Evolutionary conservation across 2,329 filamentous ascomycete species (phyloP), one percentile per base, ranked within the genome.

Genomic region (Fusarium miscanthi): DNA sequence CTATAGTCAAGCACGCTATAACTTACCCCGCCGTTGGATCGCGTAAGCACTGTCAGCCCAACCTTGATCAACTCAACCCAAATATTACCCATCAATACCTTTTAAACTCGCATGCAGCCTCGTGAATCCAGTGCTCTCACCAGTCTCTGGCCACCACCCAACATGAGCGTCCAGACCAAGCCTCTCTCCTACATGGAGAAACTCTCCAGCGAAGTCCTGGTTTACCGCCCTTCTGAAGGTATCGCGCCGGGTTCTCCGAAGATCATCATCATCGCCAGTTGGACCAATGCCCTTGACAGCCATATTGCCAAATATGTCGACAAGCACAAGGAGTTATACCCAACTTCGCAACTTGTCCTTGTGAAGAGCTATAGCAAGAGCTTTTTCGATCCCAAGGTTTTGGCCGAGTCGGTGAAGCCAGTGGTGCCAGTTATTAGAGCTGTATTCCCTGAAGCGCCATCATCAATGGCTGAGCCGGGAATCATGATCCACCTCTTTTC

Each of bases 251-350:
- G 6, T 3, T 14, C 60, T 11, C 70, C 70, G 23, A 70, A 63
- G 48, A 38, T 72, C 9, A 53, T 72, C 23, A 62, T 72, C 6
- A 30, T 72, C 6, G 65, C 65, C 2, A 63, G 23, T 19, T 72
- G 65, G 69, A 70, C 70, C 31, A 70, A 72, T 30, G 56, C 65
- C 1, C 30, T 61, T 30, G 56, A 70, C 8, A 21, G 14, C 5
- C 61, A 73, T 9, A 66, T 72, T n/a, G 65, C 70, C 40, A 73
- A 72, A 35, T 72, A 70, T 30, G 53, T 70, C 48, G 51, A 66
- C 8, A 66, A 59, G 37, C 48, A 72, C 45, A 73, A 56, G 33
- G 25, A 30, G 14, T 1, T 63, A 11, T 57, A 59, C 23, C 60
- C 57, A 1, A 23, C 16, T 11, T 53, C 57, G 1, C 45, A 70